Conservation (phyloP, 2,329 filamentous ascomycete species). For the Alternaria sp. region DNA sequence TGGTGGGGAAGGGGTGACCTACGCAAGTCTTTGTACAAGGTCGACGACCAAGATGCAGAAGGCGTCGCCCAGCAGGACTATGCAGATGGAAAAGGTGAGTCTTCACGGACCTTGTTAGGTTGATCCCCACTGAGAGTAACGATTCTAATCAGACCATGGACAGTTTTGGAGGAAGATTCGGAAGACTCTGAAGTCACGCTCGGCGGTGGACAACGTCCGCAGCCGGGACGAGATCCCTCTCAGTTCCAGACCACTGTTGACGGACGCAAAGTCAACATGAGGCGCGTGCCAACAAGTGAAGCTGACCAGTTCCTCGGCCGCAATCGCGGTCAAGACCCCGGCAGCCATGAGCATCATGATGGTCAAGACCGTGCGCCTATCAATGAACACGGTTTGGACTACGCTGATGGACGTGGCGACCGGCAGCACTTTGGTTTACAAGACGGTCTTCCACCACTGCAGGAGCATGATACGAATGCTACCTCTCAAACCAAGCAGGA, state of each 20-base stretch:
- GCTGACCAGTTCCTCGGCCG: constrained; percentile 16
- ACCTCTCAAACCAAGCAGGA: constrained; percentile 48
- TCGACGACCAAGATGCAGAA: constrained; percentile 24
- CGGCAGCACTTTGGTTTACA: constrained; percentile 53
- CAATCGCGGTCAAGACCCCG: neutral
- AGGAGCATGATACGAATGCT: constrained; percentile 33
- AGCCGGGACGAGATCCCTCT: constrained; percentile 5
- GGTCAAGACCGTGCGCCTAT: constrained; percentile 30
- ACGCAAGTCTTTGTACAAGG: constrained; percentile 50
- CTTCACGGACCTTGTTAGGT: neutral
- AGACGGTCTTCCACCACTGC: constrained; percentile 54
- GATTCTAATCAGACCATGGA: constrained; percentile 3
- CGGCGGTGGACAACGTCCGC: neutral
- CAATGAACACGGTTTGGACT: constrained; percentile 33
- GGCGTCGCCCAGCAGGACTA: constrained; percentile 31
- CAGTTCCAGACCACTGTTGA: constrained; percentile 21
- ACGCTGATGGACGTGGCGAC: constrained; percentile 19
- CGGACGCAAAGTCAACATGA: constrained; percentile 27
- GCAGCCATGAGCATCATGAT: constrained; percentile 14
- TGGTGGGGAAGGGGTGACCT: constrained; percentile 54
- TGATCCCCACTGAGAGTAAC: neutral
- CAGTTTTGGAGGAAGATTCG: constrained; percentile 23
- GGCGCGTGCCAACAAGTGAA: constrained; percentile 20
- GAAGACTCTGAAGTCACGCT: constrained; percentile 23
- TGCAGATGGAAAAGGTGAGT: constrained; percentile 26